phyloP scores from a whole-genome alignment of 1,284 basidiomycete genomes.

The Cryptococcus sp. region DNA sequence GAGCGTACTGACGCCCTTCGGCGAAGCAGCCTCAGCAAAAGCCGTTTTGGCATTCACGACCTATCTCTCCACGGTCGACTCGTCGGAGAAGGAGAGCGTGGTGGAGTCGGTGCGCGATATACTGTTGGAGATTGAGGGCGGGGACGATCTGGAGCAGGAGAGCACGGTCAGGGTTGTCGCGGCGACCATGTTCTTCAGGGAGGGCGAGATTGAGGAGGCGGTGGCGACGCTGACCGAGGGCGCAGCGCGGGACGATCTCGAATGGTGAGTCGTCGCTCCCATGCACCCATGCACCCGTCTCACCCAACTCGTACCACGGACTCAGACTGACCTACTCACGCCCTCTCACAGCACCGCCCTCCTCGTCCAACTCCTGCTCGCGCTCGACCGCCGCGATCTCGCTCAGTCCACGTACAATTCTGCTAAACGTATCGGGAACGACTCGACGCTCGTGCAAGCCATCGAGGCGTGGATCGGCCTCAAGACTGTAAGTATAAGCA shows the following conservation, averaged over 20 bases:
- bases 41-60: slow-evolving; percentile 71
- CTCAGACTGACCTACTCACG: neutral
- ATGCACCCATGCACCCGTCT: too few species aligned
- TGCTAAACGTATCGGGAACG: slow-evolving; percentile 81
- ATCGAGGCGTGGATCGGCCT: slow-evolving; percentile 86
- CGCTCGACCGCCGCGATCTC: slow-evolving; percentile 77
- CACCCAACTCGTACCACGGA: too few species aligned
- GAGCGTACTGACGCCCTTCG: slow-evolving; percentile 55
- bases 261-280: slow-evolving; percentile 65
- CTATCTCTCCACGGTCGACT: slow-evolving; percentile 56
- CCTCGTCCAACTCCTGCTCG: slow-evolving; percentile 79
- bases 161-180: slow-evolving; percentile 72
- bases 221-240: slow-evolving; percentile 77
- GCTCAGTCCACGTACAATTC: slow-evolving; percentile 80
- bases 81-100: slow-evolving; percentile 58
- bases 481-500: slow-evolving; percentile 64
- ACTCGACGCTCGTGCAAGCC: slow-evolving; percentile 82
- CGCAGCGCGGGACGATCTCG: slow-evolving; percentile 71
- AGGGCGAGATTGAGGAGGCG: slow-evolving; percentile 85
- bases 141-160: slow-evolving; percentile 66
- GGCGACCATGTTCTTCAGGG: slow-evolving; percentile 77
- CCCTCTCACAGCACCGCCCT: slow-evolving; percentile 65
- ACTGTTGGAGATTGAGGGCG: slow-evolving; percentile 76
- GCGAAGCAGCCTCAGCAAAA: slow-evolving; percentile 63
- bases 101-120: slow-evolving; percentile 82